Conservation (phyloP, 306 rosid species). For the Ziziphus jujuba region DNA sequence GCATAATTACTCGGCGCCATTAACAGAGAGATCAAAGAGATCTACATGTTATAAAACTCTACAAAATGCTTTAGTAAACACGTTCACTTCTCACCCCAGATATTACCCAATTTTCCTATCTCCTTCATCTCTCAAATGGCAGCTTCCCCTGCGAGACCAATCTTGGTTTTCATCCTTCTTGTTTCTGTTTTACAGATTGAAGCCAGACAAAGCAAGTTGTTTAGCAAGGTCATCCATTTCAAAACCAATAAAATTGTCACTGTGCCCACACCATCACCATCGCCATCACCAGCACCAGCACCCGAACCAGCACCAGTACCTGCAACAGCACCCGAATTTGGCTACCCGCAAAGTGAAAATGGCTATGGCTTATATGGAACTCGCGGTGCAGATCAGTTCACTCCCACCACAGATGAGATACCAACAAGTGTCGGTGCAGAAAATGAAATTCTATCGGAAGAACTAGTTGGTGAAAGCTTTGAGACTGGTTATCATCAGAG, state of each 20-base stretch:
- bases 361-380: constrained; percentile 61
- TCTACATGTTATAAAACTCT: background rate
- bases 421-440: constrained; percentile 40
- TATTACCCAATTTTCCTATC: background rate
- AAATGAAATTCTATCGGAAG: constrained; percentile 39
- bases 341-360: constrained; percentile 29
- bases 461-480: constrained; percentile 29
- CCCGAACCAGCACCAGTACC: constrained; percentile 14
- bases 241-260: constrained; percentile 12
- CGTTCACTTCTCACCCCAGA: background rate
- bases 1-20: constrained; percentile 43
- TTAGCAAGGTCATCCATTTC: constrained; percentile 46
- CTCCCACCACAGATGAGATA: constrained; percentile 27
- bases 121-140: constrained; percentile 39
- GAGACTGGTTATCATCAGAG: constrained; percentile 27
- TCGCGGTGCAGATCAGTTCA: background rate
- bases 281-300: constrained; percentile 22
- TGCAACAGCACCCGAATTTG: constrained; percentile 25
- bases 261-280: constrained; percentile 25
- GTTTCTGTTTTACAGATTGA: constrained; percentile 45
- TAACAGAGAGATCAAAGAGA: background rate
- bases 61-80: constrained; percentile 33
- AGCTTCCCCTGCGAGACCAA: constrained; percentile 40
- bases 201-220: constrained; percentile 51
- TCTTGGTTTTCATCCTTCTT: constrained; percentile 45